Conservation (phyloP, 2,329 filamentous ascomycete genomes). For the Akanthomyces muscarius region DNA sequence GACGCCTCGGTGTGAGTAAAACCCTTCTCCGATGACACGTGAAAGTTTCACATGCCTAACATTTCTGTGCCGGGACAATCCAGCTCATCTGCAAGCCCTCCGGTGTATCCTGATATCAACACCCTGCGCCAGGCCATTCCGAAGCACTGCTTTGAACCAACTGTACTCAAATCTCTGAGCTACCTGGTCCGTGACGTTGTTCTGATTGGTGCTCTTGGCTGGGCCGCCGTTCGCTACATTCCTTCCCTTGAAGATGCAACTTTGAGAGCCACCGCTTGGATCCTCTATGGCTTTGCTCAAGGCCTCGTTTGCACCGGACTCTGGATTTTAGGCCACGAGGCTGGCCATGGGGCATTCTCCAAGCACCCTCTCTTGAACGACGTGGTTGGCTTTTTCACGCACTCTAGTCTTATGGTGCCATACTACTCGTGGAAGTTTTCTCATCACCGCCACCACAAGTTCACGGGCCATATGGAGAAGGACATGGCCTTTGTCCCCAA, state of each 20-base stretch:
- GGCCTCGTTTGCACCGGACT: slow-evolving; percentile 64
- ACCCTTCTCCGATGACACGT: not conserved
- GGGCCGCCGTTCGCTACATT: slow-evolving; percentile 38
- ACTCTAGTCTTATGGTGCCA: slow-evolving; percentile 63
- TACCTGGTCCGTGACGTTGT: slow-evolving; percentile 55
- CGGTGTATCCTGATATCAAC: slow-evolving; percentile 43
- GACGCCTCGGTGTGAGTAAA: slow-evolving; percentile 8
- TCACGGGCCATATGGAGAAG: slow-evolving; percentile 63
- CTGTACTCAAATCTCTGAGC: slow-evolving; percentile 45
- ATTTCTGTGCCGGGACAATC: not conserved
- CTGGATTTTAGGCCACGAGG: slow-evolving; percentile 70
- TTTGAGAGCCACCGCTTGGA: slow-evolving; percentile 49
- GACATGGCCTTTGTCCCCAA: slow-evolving; percentile 62
- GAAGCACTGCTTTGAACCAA: slow-evolving; percentile 57
- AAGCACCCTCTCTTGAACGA: slow-evolving; percentile 54
- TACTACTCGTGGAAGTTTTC: slow-evolving; percentile 72
- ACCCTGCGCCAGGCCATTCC: slow-evolving; percentile 53
- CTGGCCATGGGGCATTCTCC: slow-evolving; percentile 67
- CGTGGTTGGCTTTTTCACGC: slow-evolving; percentile 58
- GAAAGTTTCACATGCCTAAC: not conserved
- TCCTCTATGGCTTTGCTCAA: slow-evolving; percentile 58
- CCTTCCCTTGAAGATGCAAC: slow-evolving; percentile 42
- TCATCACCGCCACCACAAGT: slow-evolving; percentile 66
- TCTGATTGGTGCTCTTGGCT: slow-evolving; percentile 37
- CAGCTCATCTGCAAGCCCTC: not conserved